Percentiles rank a stretch among this genome's conserved stretches.
These are phyloP conservation scores for Epichloe sibirici DNA, from an alignment of 2,329 filamentous ascomycete species.

Conservation along the genomic window DNA sequence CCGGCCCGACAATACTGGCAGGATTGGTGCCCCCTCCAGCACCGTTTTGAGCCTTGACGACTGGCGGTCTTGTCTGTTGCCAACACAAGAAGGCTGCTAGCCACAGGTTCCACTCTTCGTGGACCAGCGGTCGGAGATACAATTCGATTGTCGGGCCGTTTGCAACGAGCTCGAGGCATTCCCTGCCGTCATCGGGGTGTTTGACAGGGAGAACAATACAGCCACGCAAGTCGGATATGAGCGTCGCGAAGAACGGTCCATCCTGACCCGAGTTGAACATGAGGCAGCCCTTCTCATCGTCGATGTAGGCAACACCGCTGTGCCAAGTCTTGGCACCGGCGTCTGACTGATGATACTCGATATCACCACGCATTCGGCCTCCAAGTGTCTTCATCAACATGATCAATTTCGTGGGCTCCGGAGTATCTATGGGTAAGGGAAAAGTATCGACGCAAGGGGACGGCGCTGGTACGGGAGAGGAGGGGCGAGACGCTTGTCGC, in stretches of 20 bases:
- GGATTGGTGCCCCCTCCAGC: constrained; percentile 17
- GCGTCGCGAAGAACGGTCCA: constrained; percentile 49
- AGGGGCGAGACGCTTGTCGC: constrained; percentile 42
- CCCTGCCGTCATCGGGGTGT: constrained; percentile 28
- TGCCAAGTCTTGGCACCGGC: constrained; percentile 52
- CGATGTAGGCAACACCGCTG: constrained; percentile 62
- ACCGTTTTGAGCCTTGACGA: constrained; percentile 39
- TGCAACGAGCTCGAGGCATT: constrained; percentile 41
- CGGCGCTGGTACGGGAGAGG: constrained; percentile 41
- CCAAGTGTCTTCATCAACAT: constrained; percentile 66
- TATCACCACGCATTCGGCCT: constrained; percentile 67
- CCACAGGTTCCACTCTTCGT: constrained; percentile 65
- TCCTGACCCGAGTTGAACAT: constrained; percentile 62
- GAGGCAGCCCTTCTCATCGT: constrained; percentile 61
- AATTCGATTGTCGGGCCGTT: constrained; percentile 45
- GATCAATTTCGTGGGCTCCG: constrained; percentile 60
- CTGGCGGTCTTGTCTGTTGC: constrained; percentile 58
- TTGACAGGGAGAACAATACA: constrained; percentile 54
- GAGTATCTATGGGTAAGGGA: constrained; percentile 46
- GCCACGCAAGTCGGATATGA: constrained; percentile 64
- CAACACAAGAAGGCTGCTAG: constrained; percentile 70
- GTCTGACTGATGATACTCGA: constrained; percentile 55
- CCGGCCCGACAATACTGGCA: constrained; percentile 24
- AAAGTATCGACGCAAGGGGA: constrained; percentile 49
- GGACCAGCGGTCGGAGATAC: constrained; percentile 49